Percentiles rank a stretch among this genome's conserved stretches.
Evolutionary conservation across 2,329 filamentous ascomycete species (phyloP).

Genomic region (Alternaria triticimaculans): DNA sequence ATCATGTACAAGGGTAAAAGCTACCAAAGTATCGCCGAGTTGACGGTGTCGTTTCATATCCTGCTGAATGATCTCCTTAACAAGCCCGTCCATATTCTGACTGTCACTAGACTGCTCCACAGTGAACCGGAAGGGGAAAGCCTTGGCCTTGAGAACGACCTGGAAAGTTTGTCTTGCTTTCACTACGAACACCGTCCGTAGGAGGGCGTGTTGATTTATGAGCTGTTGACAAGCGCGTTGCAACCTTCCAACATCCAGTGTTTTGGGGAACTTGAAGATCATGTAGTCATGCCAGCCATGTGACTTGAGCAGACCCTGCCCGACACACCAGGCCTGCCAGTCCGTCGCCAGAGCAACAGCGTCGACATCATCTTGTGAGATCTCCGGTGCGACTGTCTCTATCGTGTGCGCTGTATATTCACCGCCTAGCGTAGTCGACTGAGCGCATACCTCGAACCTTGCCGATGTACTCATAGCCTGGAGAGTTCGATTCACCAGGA

Average conservation of each 20-base stretch:
- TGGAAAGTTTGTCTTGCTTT: constrained; percentile 4
- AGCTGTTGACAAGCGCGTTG: neutral
- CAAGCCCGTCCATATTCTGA: neutral
- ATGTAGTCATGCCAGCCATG: constrained; percentile 11
- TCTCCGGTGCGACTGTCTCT: neutral
- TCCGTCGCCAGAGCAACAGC: constrained; percentile 2
- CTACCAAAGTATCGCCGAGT: neutral
- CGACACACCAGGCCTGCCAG: constrained; percentile 7
- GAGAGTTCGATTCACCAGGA: neutral
- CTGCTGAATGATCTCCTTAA: neutral
- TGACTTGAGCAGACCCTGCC: constrained; percentile 1
- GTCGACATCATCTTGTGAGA: neutral
- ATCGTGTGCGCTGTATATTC: neutral
- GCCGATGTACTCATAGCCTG: constrained; percentile 3
- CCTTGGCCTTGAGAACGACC: neutral
- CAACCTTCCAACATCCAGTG: neutral
- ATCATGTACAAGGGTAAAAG: neutral
- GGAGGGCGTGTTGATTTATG: neutral
- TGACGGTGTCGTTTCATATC: neutral
- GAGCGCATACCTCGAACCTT: neutral
- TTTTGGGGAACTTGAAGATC: constrained; percentile 3
- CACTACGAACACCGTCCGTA: neutral
- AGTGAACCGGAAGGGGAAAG: constrained; percentile 2
- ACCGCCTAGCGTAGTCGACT: neutral
- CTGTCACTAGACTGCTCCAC: neutral